Conservation (phyloP, 1,139 yeast species). For the Nakaseomyces bracarensis region DNA sequence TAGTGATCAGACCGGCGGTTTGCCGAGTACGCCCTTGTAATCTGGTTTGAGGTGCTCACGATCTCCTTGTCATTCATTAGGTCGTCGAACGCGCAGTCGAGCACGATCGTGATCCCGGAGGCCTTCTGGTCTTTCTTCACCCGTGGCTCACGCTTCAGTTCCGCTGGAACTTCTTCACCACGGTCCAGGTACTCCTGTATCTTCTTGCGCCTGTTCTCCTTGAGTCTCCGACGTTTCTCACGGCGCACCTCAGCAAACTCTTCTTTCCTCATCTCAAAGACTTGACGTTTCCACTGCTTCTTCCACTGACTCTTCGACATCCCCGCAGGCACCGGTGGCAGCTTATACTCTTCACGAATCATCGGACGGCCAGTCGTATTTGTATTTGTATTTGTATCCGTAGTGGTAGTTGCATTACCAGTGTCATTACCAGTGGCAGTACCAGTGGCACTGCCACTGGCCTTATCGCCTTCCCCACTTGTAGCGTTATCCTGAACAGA, state of each 20-base stretch:
- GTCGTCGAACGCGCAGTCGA: conserved; percentile 89
- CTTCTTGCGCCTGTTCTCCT: conserved; percentile 33
- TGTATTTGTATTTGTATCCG: background rate
- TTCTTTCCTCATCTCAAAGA: conserved; percentile 59
- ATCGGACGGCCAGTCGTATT: background rate
- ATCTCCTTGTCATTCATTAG: conserved; percentile 77
- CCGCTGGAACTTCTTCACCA: conserved; percentile 35
- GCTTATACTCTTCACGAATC: conserved; percentile 1
- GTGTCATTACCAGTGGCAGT: no score
- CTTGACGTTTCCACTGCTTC: conserved; percentile 48
- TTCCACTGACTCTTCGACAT: conserved; percentile 84
- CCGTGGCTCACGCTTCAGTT: conserved; percentile 29
- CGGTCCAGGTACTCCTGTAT: conserved; percentile 31
- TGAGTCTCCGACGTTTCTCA: conserved; percentile 44
- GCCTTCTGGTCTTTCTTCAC: conserved; percentile 37
- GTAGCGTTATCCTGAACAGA: no score
- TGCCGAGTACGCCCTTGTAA: conserved; percentile 73
- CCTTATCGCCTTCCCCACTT: no score
- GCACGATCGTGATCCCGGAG: conserved; percentile 46
- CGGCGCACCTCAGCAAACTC: conserved; percentile 45
- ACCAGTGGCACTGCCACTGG: no score
- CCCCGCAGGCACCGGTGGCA: conserved; percentile 57
- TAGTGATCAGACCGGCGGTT: conserved; percentile 55
- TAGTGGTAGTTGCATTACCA: no score
- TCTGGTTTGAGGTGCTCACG: conserved; percentile 68